Base-by-base conservation (phyloP, 2,329 filamentous ascomycete species). In the Knufia fluminis region DNA sequence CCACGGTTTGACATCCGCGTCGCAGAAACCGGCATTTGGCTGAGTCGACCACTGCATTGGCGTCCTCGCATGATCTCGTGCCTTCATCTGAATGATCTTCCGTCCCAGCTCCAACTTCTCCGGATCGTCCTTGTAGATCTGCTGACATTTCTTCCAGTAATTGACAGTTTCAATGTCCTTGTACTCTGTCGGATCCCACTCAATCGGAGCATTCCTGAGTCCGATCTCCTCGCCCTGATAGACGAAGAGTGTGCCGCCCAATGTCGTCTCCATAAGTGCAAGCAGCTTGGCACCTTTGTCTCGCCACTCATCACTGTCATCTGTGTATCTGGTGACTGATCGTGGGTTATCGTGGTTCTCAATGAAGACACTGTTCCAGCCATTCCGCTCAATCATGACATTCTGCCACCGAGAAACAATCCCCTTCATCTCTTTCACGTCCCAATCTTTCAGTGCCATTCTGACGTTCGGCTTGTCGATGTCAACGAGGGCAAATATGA, bases 191-290 rank as follows among this genome's bases (percentile, higher is more conserved):
- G 84, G 77, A 1, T 67, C 66, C 79, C 82, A 84, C 3, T 73
- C 69, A 8, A 65, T 64, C 1, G 82, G 80, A 17, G 82, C 71
- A 57, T 84, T 84, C 28, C 73, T 69, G 76, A 83, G 83, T 16
- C 79, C 82, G 28, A 85, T 70, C 64, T 85, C 82, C 60, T 85
- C 79, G 10, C 82, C 82, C 61, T 85, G 81, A 60, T 83, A 85
- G n/a, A 85, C 66, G 59, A 82, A 85, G 0, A 80, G 70, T 0
- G 82, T 83, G 14, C 81, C 82, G 1, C 76, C 71, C 54, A 62
- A 51, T 6, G 61, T 63, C 10, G 61, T 62, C 46, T 62, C 55
- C 66, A 74, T 76, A 51, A 71, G 59, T 4, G 69, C 69, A 22
- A 71, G 64, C 55, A 73, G 64, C 56, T 71, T 77, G 42, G 66